Percentiles rank a stretch among this genome's conserved stretches.
Conservation (phyloP, 2,329 filamentous ascomycete species). For the Hymenotorrendiella dingleyae region DNA sequence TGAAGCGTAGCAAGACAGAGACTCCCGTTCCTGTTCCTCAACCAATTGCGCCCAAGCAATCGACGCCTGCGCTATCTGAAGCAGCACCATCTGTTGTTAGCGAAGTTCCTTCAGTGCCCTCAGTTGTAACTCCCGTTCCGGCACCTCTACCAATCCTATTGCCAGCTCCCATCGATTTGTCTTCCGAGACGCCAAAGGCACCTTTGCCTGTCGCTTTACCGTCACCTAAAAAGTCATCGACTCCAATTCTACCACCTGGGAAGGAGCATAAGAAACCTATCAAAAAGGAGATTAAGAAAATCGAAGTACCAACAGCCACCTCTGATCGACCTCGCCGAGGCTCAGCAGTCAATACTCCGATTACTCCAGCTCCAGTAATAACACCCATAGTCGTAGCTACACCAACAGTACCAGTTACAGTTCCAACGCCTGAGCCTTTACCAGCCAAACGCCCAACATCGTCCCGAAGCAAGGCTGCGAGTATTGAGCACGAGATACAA, state of each 20-base stretch:
- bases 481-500: constrained; percentile 20
- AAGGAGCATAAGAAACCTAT: constrained; percentile 18
- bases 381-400: constrained; percentile 13
- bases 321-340: constrained; percentile 9
- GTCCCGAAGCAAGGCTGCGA: constrained; percentile 30
- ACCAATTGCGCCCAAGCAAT: constrained; percentile 27
- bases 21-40: constrained; percentile 46
- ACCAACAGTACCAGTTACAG: constrained; percentile 3
- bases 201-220: constrained; percentile 10
- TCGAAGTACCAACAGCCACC: constrained; percentile 9
- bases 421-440: constrained; percentile 19
- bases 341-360: constrained; percentile 5
- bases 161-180: constrained; percentile 13
- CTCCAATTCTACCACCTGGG: constrained; percentile 29
- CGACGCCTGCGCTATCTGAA: constrained; percentile 27
- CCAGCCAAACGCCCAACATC: constrained; percentile 27
- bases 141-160: neutral
- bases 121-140: constrained; percentile 3
- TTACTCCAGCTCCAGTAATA: constrained; percentile 1
- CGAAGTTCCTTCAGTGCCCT: constrained; percentile 13
- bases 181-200: constrained; percentile 9
- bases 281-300: constrained; percentile 23
- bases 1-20: constrained; percentile 51
- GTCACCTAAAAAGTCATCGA: constrained; percentile 30
- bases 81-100: constrained; percentile 17